phyloP scores from a whole-genome alignment of 2,329 filamentous ascomycete species.

The Colletotrichum eleusines region DNA sequence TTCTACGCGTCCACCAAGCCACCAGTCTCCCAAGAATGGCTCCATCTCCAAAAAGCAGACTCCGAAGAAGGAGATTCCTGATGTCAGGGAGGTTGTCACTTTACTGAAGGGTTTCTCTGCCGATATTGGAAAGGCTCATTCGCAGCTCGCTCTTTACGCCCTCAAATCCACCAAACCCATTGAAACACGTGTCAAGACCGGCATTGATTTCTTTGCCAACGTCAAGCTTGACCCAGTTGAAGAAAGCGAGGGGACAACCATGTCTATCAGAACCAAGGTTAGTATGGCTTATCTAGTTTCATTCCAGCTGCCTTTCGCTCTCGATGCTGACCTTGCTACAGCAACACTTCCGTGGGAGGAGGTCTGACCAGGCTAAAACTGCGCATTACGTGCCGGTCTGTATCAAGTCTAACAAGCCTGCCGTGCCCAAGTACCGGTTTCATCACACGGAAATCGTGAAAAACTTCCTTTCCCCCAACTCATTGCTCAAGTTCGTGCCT shows the following conservation, averaged over 20 bases:
- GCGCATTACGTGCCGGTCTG: conserved; percentile 56
- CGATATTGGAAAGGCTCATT: conserved; percentile 60
- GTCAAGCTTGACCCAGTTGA: conserved; percentile 52
- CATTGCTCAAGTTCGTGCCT: conserved; percentile 70
- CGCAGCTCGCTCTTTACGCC: conserved; percentile 58
- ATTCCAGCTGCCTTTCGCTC: not conserved
- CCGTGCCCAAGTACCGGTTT: conserved; percentile 70
- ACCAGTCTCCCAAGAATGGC: conserved; percentile 47
- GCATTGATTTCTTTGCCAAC: conserved; percentile 62
- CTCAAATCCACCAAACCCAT: conserved; percentile 59
- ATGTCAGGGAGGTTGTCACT: conserved; percentile 49
- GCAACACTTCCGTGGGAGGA: conserved; percentile 60
- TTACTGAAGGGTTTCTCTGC: conserved; percentile 49
- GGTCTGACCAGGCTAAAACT: conserved; percentile 55
- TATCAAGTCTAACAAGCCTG: conserved; percentile 62
- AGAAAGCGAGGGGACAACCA: conserved; percentile 54
- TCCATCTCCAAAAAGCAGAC: conserved; percentile 45
- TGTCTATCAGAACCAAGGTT: conserved; percentile 66
- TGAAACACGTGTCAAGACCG: conserved; percentile 55
- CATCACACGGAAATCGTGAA: conserved; percentile 71
- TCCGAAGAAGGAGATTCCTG: conserved; percentile 55
- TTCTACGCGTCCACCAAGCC: conserved; percentile 37
- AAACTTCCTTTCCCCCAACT: conserved; percentile 71
- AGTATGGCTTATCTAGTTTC: conserved; percentile 30
- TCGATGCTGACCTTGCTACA: conserved; percentile 44